phyloP scores from a whole-genome alignment of 768 basidiomycete genomes.

The Leccinum pellstonianum region DNA sequence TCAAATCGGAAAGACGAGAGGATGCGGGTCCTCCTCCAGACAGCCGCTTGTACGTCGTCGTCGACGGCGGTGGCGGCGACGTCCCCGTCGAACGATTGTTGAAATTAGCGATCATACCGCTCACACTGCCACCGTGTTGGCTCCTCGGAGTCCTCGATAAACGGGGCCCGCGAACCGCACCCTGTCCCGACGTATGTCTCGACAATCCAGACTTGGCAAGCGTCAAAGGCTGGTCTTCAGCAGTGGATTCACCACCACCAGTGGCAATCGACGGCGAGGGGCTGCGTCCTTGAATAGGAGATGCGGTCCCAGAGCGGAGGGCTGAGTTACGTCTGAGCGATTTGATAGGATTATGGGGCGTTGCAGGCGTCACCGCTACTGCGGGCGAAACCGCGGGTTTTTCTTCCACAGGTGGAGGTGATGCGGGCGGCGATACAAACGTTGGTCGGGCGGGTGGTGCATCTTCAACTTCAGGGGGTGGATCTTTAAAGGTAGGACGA shows the following conservation, averaged over 20 bases:
- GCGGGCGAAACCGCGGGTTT: conserved; percentile 29
- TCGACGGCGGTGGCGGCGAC: conserved; percentile 38
- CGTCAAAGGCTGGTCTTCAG: conserved; percentile 37
- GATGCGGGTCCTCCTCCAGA: conserved; percentile 34
- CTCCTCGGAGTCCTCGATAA: conserved; percentile 48
- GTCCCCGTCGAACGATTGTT: conserved; percentile 46
- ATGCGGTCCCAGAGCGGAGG: conserved; percentile 35
- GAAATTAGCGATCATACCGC: conserved; percentile 55
- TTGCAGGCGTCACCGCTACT: conserved; percentile 42
- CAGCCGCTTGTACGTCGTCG: conserved; percentile 40
- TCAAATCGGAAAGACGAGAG: conserved; percentile 19
- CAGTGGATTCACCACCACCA: conserved; percentile 27
- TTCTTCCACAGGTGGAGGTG: conserved; percentile 26
- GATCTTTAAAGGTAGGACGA: conserved; percentile 59
- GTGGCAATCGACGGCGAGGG: conserved; percentile 40
- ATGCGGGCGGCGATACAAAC: conserved; percentile 24
- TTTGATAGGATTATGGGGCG: conserved; percentile 54
- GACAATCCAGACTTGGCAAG: conserved; percentile 36
- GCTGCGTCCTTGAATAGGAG: conserved; percentile 39
- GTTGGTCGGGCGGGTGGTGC: conserved; percentile 15
- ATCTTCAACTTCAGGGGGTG: conserved; percentile 58
- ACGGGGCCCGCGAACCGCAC: conserved; percentile 48
- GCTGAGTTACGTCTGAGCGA: conserved; percentile 36
- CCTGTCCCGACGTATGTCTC: conserved; percentile 46
- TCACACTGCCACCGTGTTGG: conserved; percentile 44